A percentile compares a stretch with the other conserved stretches of the same genome.
Conservation (phyloP, 371 early-diverging fungal species). For the Actinomucor elegans region DNA sequence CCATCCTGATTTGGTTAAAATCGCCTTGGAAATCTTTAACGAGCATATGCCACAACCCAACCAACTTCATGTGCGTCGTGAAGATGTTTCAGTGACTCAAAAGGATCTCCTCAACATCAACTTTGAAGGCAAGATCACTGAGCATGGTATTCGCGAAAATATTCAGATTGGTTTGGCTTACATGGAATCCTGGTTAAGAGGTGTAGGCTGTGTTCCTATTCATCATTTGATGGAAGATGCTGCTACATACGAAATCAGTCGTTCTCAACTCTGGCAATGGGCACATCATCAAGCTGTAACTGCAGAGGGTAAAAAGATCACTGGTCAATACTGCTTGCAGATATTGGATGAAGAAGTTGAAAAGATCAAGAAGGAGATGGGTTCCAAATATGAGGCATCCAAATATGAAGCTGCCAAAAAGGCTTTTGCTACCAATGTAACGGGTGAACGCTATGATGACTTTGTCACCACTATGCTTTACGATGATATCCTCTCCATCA, state of each 20-base stretch:
- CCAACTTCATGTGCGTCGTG: conserved; percentile 89
- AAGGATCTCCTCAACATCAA: conserved; percentile 84
- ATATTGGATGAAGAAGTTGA: conserved; percentile 86
- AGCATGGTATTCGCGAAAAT: conserved; percentile 88
- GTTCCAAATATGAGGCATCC: conserved; percentile 57
- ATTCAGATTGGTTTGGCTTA: conserved; percentile 89
- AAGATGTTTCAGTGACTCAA: conserved; percentile 83
- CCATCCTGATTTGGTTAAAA: conserved; percentile 90
- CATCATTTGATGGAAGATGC: conserved; percentile 51
- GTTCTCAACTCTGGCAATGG: conserved; percentile 97
- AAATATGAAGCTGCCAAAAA: conserved; percentile 81
- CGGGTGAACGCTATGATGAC: conserved; percentile 81
- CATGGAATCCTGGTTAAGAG: conserved; percentile 96
- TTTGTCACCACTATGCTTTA: conserved; percentile 89
- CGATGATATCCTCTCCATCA: conserved; percentile 63
- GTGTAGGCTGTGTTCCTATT: conserved; percentile 95
- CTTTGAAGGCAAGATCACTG: conserved; percentile 82
- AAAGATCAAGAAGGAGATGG: conserved; percentile 65
- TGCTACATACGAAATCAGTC: conserved; percentile 95
- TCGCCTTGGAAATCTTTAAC: conserved; percentile 89
- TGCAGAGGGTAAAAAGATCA: conserved; percentile 76
- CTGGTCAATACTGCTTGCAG: conserved; percentile 69
- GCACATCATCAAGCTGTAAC: conserved; percentile 85
- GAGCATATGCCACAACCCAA: conserved; percentile 95
- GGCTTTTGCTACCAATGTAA: conserved; percentile 76